Percentiles rank a stretch among this genome's conserved stretches.
These are phyloP conservation scores for Scenedesmus sp. DNA, from an alignment of 163 green algal species.

Conservation along the genomic window DNA sequence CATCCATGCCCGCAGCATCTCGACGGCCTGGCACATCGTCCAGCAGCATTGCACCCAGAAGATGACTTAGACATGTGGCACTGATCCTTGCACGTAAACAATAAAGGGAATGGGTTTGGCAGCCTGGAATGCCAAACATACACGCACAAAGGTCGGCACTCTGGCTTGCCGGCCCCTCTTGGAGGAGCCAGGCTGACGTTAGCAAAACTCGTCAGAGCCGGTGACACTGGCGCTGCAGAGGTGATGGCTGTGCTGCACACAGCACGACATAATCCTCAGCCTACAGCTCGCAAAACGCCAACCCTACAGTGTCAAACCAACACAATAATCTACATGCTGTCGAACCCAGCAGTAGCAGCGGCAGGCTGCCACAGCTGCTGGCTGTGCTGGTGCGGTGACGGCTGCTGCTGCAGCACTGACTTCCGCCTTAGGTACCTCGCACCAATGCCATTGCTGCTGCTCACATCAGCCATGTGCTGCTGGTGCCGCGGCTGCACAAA, in stretches of 20 bases:
- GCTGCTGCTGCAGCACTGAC: background rate
- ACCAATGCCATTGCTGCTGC: slow-evolving; percentile 6
- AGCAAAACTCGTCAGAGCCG: no score
- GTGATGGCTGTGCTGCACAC: background rate
- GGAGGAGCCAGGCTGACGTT: no score
- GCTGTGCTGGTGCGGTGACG: background rate
- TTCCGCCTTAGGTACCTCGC: background rate
- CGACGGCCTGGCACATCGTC: no score
- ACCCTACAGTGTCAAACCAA: background rate
- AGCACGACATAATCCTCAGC: background rate
- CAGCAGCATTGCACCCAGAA: no score
- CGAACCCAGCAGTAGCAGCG: background rate
- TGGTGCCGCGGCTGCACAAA: background rate
- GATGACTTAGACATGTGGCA: no score
- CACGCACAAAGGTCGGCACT: no score
- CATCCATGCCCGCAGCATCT: no score
- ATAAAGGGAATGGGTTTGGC: no score
- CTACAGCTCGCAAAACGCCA: background rate
- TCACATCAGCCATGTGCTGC: background rate
- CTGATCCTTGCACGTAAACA: no score
- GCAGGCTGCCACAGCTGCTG: slow-evolving; percentile 4
- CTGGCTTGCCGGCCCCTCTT: no score
- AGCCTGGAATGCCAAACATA: no score
- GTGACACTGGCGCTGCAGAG: no score
- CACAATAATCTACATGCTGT: background rate